Evolutionary conservation across 148 eudicot genomes (phyloP).

Genomic region (Diospyros lotus): DNA sequence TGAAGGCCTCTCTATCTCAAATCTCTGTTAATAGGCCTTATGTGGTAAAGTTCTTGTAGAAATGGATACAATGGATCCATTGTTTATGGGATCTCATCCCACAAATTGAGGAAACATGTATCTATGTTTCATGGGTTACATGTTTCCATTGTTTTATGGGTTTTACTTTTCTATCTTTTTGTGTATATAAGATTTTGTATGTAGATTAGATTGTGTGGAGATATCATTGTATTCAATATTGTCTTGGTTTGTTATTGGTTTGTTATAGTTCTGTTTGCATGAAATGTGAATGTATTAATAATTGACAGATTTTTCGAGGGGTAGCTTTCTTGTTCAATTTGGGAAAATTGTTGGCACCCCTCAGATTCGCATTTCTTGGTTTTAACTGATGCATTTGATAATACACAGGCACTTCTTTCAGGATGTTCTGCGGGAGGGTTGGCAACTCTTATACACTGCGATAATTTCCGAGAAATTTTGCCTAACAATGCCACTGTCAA

Average conservation of each 20-base stretch:
- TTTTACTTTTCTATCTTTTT: too few relatives aligned
- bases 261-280: too few relatives aligned
- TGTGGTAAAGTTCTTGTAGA: background rate
- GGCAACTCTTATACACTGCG: constrained; percentile 92
- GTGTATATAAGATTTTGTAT: too few relatives aligned
- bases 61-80: background rate
- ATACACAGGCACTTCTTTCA: constrained; percentile 93
- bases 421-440: constrained; percentile 99
- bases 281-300: background rate
- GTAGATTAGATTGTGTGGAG: too few relatives aligned
- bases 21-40: background rate
- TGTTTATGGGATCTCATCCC: too few relatives aligned
- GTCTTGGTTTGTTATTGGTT: too few relatives aligned
- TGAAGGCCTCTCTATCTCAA: background rate
- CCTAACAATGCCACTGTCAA: constrained; percentile 66
- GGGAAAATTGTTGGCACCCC: background rate
- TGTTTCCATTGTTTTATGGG: too few relatives aligned
- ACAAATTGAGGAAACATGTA: too few relatives aligned
- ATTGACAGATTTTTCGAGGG: background rate
- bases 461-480: constrained; percentile 56
- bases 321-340: background rate
- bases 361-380: background rate
- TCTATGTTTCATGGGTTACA: too few relatives aligned
- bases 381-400: constrained; percentile 33
- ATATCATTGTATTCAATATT: too few relatives aligned